A percentile compares a stretch with the other conserved stretches of the same genome.
Conservation (phyloP, 1,284 basidiomycete species). For the Volvariella volvacea region DNA sequence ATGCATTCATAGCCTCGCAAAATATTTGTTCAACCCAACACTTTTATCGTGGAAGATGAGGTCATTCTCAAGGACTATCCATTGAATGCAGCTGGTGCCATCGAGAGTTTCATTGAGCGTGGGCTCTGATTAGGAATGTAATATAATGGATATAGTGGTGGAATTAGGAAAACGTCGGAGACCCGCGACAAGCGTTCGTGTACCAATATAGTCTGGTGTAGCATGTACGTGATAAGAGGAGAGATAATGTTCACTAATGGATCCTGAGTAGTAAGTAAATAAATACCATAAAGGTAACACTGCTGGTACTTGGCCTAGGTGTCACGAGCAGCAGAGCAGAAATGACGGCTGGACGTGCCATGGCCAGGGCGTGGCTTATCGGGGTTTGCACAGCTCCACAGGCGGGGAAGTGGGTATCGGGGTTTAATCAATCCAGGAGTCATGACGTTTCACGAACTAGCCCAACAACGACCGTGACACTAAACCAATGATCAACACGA, state of each 20-base stretch:
- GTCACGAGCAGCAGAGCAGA: no score
- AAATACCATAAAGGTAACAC: no score
- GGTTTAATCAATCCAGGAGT: conserved; percentile 6
- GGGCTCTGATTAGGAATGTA: conserved; percentile 33
- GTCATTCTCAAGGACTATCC: conserved; percentile 76
- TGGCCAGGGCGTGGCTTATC: no score
- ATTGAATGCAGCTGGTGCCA: conserved; percentile 60
- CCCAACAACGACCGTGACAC: conserved; percentile 56
- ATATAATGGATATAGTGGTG: not conserved
- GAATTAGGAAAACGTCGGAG: conserved; percentile 1
- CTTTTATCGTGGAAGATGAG: conserved; percentile 55
- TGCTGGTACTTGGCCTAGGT: no score
- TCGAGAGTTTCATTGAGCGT: conserved; percentile 77
- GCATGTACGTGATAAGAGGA: no score
- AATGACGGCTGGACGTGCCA: no score
- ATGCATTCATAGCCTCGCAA: conserved; percentile 57
- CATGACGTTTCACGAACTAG: conserved; percentile 48
- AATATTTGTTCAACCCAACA: conserved; percentile 78
- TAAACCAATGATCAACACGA: conserved; percentile 17
- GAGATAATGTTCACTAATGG: not conserved
- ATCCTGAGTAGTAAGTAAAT: no score
- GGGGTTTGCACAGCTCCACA: no score
- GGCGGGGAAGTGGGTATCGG: no score
- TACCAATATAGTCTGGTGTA: no score
- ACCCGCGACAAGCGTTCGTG: no score